phyloP scores from a whole-genome alignment of 2,329 filamentous ascomycete species.

The Cadophora malorum region DNA sequence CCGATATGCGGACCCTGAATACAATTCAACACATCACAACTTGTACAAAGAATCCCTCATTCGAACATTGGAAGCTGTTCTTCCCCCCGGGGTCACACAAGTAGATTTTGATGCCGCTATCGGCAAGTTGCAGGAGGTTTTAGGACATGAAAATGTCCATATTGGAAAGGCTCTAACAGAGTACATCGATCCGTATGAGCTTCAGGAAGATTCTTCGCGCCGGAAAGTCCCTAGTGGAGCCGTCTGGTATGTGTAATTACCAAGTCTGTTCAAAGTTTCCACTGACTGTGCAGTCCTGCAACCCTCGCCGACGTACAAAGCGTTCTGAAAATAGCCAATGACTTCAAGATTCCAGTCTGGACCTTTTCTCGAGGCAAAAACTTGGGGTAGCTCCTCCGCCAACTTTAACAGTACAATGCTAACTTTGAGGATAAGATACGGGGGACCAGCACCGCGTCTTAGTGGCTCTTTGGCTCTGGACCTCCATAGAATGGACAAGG shows the following conservation, averaged over 20 bases:
- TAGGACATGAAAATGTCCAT: not conserved
- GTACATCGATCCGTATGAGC: not conserved
- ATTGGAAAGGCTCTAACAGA: not conserved
- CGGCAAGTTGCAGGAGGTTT: not conserved
- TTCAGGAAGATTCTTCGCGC: not conserved
- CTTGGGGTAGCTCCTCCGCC: too few species aligned
- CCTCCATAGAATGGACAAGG: slow-evolving; percentile 47
- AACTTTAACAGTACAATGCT: too few species aligned
- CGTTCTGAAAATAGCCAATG: slow-evolving; percentile 47
- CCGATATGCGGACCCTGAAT: not conserved
- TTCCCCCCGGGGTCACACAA: not conserved
- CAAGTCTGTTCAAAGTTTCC: not conserved
- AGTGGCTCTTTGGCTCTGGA: slow-evolving; percentile 43
- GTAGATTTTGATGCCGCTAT: not conserved
- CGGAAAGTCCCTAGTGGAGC: not conserved
- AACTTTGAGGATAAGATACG: too few species aligned
- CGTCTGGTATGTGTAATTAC: not conserved
- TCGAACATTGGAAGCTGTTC: not conserved
- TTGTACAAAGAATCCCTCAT: not conserved
- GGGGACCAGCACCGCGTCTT: slow-evolving; percentile 26
- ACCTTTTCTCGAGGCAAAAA: slow-evolving; percentile 50
- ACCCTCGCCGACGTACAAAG: slow-evolving; percentile 45
- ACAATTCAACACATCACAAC: not conserved
- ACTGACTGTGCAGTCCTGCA: slow-evolving; percentile 39
- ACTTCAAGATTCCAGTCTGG: slow-evolving; percentile 46